A percentile compares a stretch with the other conserved stretches of the same genome.
These are phyloP conservation scores for Fraxinus xanthoxyloides DNA, from an alignment of 305 asterid genomes.

Conservation along the genomic window DNA sequence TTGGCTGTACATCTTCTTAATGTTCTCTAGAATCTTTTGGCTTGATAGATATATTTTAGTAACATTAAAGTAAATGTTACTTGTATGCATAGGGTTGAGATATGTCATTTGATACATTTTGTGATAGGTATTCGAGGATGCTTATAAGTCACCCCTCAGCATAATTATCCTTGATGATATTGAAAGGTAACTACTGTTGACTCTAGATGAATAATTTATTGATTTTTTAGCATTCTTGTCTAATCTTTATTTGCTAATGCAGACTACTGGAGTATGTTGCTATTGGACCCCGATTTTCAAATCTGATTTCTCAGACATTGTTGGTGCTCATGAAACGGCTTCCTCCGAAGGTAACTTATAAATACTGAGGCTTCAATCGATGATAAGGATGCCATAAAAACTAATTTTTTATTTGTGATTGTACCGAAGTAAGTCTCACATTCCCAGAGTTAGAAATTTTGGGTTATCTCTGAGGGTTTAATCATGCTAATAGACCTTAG, in stretches of 20 bases:
- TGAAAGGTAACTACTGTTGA: conserved; percentile 64
- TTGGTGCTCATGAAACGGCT: conserved; percentile 86
- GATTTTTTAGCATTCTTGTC: conserved; percentile 17
- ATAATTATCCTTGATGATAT: conserved; percentile 87
- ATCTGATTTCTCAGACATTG: conserved; percentile 90
- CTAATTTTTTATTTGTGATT: not conserved
- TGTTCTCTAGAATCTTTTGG: not conserved
- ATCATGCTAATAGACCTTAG: not conserved
- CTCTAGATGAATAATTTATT: conserved; percentile 23
- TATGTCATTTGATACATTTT: conserved; percentile 21
- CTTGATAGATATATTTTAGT: not conserved
- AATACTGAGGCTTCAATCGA: conserved; percentile 17
- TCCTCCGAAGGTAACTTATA: conserved; percentile 77
- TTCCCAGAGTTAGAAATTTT: not conserved
- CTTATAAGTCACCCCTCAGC: conserved; percentile 94
- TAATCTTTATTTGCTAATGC: conserved; percentile 29
- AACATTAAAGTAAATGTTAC: not conserved
- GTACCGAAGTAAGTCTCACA: not conserved
- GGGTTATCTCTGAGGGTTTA: not conserved
- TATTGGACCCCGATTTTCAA: conserved; percentile 96
- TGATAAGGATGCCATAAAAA: not conserved
- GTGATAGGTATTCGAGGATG: conserved; percentile 94
- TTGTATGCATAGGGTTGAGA: conserved; percentile 22
- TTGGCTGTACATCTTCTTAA: not conserved
- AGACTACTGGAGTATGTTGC: conserved; percentile 90